Evolutionary conservation across 176 grass and related monocot genomes (phyloP), one percentile per base, ranked within the genome.

Genomic region (Canna indica): DNA sequence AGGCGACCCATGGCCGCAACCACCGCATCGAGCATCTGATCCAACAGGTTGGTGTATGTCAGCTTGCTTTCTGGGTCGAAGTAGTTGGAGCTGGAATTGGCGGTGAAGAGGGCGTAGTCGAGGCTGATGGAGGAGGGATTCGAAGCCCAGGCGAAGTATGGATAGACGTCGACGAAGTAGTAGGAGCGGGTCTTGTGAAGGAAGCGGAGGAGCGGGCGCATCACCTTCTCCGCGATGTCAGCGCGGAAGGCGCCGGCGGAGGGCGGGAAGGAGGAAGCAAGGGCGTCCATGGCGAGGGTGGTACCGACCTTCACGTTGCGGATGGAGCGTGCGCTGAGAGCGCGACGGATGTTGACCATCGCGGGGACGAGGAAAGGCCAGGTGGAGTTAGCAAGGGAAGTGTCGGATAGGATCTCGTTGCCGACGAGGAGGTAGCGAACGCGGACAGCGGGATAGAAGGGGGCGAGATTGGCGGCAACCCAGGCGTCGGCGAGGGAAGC

Each of bases 391-490:
- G 78, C 69, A 41, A 90, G 46, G 77, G 88, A 85, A 38, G 20
- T 18, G 77, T 97, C 81, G 47, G 93, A 91, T 68, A 97, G 88
- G 39, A 97, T 62, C 86, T 97, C 93, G 79, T 97, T 92, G 8
- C 93, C 93, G 50, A 97, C 82, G 73, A 97, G 93, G 12, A 92
- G 84, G 79, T 77, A 97, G 73, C 81, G 87, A 65, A 97, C 56
- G 41, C 83, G 80, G 62, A 89, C 85, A 27, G 4, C 20, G 2
- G 68, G 79, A 47, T 73, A 67, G 81, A 83, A 81, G 24, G 88
- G 93, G 25, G 75, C 47, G 28, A 97, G 57, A 67, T 97, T 90
- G 4, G 50, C 27, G 31, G 74, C 59, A 41, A 97, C 79, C 93
- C 88, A 97, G 2, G 35, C 47, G 69, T 97, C 86, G 25, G 93